Evolutionary conservation across 2,329 filamentous ascomycete species (phyloP), one percentile per base, ranked within the genome.

Genomic region (Rhynchosporium graminicola): DNA sequence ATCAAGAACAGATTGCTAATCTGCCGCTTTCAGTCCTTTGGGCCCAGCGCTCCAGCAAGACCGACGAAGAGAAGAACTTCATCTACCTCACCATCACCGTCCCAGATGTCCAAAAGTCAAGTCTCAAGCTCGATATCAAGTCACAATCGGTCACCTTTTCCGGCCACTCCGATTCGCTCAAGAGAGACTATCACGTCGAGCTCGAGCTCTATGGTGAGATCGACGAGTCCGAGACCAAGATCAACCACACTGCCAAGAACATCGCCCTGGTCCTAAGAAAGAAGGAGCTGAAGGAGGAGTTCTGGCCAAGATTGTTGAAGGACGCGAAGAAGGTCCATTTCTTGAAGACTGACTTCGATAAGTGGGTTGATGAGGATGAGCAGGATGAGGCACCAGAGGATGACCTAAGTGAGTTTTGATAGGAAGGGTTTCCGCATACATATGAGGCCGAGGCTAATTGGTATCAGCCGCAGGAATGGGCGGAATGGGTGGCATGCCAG

Each of bases 331-430:
- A 92, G 83, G 80, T 91, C 60, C 95, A 98, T 81, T 99, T 92
- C 86, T 80, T 99, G 74, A 97, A 97, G 88, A 98, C 95, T 68
- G 90, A 99, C 81, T 99, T 99, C 73, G 93, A 97, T 82, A 97
- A 97, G 69, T 75, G 73, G 72, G 73, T 74, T 71, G 73, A 75
- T 69, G 72, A 75, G 72, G 72, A 99, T 76, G 95, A 99, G 85
- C 95, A 99, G 82, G 90, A 98, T 75, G 92, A 92, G 78, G 88
- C 85, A 64, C 82, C 86, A 55, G 92, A 96, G 68, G 92, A 96
- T 61, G 93, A 97, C 77, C 79, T 87, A 71, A 85, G 83, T 68
- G 82, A 87, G 75, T 87, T 9, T 7, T 85, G 8, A 12, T 20
- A 40, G 43, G 43, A n/a, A 10, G 40, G 43, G 9, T 4, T 13